Evolutionary conservation across 2,329 filamentous ascomycete genomes (phyloP).

Genomic region (Chrysoporthe austroafricana): DNA sequence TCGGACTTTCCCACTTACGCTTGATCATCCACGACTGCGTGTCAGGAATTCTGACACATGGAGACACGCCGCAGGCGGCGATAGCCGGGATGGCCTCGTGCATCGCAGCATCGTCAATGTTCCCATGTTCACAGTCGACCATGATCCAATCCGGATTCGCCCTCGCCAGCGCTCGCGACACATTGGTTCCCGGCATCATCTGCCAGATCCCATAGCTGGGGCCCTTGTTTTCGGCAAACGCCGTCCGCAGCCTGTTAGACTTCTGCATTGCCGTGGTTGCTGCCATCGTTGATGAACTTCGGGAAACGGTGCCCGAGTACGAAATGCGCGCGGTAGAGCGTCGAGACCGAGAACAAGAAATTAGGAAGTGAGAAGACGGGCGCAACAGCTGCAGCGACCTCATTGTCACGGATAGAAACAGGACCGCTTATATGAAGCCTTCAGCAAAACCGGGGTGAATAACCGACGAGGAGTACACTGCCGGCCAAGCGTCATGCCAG

Average conservation of each 20-base stretch:
- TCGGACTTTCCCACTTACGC: constrained; percentile 42
- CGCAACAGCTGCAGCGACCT: not conserved
- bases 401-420: constrained; percentile 3
- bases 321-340: not conserved
- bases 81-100: constrained; percentile 62
- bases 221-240: constrained; percentile 50
- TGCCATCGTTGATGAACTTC: constrained; percentile 21
- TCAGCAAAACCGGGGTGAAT: not conserved
- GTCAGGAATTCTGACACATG: constrained; percentile 61
- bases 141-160: constrained; percentile 70
- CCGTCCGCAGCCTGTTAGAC: constrained; percentile 53
- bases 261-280: constrained; percentile 44
- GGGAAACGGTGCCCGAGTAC: not conserved
- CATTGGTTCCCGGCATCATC: constrained; percentile 63
- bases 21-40: constrained; percentile 61
- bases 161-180: constrained; percentile 63
- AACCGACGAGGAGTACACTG: not conserved
- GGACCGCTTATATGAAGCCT: not conserved
- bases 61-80: constrained; percentile 57
- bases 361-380: not conserved
- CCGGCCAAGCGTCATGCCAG: not conserved
- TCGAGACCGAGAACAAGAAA: not conserved
- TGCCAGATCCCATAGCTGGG: constrained; percentile 65
- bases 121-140: constrained; percentile 62
- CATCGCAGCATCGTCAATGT: constrained; percentile 60